Evolutionary conservation across 2,329 filamentous ascomycete genomes (phyloP), one percentile per base, ranked within the genome.

Genomic region (Ascochyta rabiei): DNA sequence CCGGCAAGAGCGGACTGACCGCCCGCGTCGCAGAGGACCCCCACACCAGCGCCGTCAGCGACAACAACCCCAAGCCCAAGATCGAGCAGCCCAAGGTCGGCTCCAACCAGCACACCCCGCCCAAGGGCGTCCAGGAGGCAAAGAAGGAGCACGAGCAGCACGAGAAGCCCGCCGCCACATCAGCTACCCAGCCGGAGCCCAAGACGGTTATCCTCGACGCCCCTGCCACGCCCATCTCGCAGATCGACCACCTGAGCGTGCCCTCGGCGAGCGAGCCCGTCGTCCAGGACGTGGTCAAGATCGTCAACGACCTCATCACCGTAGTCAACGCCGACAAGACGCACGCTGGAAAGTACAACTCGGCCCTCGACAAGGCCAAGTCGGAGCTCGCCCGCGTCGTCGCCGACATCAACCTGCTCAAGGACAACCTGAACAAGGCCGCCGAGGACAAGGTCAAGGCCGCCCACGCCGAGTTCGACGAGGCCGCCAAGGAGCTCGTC

Each of bases 271-370:
- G 87, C 56, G 93, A 98, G 73, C 90, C 91, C 24, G 84, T 96
- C 31, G 90, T 98, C 19, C 92, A 97, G 76, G 91, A 98, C 69
- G 82, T 99, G 6, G 91, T 96, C 56, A 93, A 91, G 79, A 93
- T 96, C 79, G 84, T 99, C 67, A 99, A 99, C 78, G 91, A 96
- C 75, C 89, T 99, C 67, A 96, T 99, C 71, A 87, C 90, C 8
- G 91, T 96, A 41, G 88, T 97, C 73, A 96, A 97, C 75, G 89
- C 90, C 53, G 93, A 96, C 73, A 86, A 88, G 57, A 86, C 90
- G 53, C 69, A 71, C 53, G 85, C 88, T 59, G 83, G 83, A 64
- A 91, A 89, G 75, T 96, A 95, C 77, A 86, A 86, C 47, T 83
- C 85, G 2, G 88, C 91, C 1, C 87, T 99, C 54, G 80, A 84